Evolutionary conservation across 495 filamentous ascomycete species (phyloP).

Genomic region (Tetracladium setigerum): DNA sequence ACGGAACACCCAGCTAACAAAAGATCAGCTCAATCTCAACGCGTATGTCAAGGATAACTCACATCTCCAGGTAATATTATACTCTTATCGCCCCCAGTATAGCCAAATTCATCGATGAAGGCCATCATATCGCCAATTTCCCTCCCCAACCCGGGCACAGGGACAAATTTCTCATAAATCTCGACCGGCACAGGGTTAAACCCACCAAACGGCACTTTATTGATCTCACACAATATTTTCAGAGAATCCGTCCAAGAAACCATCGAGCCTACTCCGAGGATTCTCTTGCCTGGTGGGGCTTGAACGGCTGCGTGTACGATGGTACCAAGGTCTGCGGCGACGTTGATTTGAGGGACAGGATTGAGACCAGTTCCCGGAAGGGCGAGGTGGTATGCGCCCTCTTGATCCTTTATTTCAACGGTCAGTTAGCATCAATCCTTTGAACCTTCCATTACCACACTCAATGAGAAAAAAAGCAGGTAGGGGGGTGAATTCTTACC

Average conservation of each 20-base stretch:
- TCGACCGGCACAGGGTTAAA: constrained; percentile 6
- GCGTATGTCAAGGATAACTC: not conserved
- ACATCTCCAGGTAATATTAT: constrained; percentile 11
- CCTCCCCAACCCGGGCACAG: constrained; percentile 16
- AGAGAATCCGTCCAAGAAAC: constrained; percentile 9
- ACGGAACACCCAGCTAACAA: constrained; percentile 19
- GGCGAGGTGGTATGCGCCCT: constrained; percentile 4
- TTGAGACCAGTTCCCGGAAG: not conserved
- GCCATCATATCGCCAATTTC: constrained; percentile 28
- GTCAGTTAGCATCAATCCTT: too few relatives aligned
- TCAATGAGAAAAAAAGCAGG: too few relatives aligned
- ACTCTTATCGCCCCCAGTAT: constrained; percentile 25
- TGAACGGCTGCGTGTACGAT: constrained; percentile 8
- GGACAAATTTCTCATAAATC: constrained; percentile 1
- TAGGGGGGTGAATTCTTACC: not conserved
- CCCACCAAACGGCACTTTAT: constrained; percentile 5
- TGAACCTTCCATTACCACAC: too few relatives aligned
- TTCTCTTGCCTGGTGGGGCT: constrained; percentile 5
- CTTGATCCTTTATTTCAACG: not conserved
- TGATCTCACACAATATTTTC: constrained; percentile 6
- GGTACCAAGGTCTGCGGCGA: not conserved
- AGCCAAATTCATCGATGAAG: constrained; percentile 29
- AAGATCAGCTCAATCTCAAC: not conserved
- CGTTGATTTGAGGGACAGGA: constrained; percentile 6
- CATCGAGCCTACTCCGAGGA: constrained; percentile 6